phyloP scores from a whole-genome alignment of 495 filamentous ascomycete genomes.

The Lichina pygmaea region DNA sequence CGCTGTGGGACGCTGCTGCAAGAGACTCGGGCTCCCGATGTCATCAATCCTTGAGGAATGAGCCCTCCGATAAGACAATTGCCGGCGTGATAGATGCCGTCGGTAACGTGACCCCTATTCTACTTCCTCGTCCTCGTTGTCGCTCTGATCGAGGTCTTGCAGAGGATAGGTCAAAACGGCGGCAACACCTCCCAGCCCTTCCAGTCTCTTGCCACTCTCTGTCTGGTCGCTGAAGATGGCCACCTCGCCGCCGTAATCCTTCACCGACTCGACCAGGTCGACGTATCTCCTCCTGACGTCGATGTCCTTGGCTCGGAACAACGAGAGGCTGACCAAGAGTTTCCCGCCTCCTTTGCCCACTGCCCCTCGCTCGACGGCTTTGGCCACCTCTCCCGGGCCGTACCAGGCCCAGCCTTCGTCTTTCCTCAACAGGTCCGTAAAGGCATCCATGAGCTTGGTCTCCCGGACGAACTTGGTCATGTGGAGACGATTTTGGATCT shows the following conservation, averaged over 20 bases:
- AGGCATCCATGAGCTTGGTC: conserved; percentile 63
- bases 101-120: too few species aligned
- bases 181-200: conserved; percentile 65
- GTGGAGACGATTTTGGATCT: conserved; percentile 45
- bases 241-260: conserved; percentile 66
- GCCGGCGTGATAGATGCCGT: neutral
- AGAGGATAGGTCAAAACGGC: conserved; percentile 79
- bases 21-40: too few species aligned
- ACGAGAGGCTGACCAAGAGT: conserved; percentile 55
- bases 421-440: conserved; percentile 49
- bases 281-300: conserved; percentile 60
- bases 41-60: too few species aligned
- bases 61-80: neutral
- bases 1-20: too few species aligned
- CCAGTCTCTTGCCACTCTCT: conserved; percentile 74
- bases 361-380: conserved; percentile 66
- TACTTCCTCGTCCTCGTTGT: conserved; percentile 22
- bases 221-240: conserved; percentile 75
- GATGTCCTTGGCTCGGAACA: conserved; percentile 73
- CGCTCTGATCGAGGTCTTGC: conserved; percentile 39
- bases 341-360: conserved; percentile 67
- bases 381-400: conserved; percentile 60
- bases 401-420: conserved; percentile 88
- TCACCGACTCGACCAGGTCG: conserved; percentile 68
- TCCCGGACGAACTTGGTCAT: conserved; percentile 75